These are phyloP conservation scores for Trichosporon sp. DNA, from an alignment of 1,284 basidiomycete genomes.

Conservation along the genomic window DNA sequence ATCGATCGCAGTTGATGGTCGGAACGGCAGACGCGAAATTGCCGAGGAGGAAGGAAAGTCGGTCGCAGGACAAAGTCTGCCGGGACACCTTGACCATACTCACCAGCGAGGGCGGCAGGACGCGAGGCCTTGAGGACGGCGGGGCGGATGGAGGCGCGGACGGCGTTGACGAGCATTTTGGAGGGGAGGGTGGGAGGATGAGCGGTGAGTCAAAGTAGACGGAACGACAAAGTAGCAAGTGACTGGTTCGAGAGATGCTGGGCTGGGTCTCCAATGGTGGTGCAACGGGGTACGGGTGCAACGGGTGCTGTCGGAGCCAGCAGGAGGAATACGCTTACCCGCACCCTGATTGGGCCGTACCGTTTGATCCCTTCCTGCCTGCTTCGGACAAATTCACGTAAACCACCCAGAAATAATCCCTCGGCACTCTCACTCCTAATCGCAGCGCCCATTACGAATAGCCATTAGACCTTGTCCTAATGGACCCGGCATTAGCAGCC, in stretches of 20 bases:
- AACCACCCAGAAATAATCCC: not conserved
- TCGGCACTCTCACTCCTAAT: not conserved
- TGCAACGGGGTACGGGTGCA: not conserved
- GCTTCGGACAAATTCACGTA: not conserved
- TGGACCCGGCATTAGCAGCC: not conserved
- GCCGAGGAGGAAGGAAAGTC: not conserved
- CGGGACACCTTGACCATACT: not conserved
- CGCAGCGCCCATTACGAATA: not conserved
- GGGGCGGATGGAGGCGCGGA: constrained; percentile 4
- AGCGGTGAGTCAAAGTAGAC: constrained; percentile 3
- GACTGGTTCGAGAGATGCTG: not conserved
- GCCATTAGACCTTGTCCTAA: not conserved
- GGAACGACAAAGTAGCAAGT: not conserved
- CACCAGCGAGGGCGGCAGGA: constrained; percentile 1
- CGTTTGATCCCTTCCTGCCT: not conserved
- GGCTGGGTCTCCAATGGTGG: not conserved
- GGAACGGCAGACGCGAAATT: not conserved
- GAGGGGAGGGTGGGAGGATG: not conserved
- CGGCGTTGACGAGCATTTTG: constrained; percentile 4
- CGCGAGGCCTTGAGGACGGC: constrained; percentile 3
- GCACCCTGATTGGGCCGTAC: not conserved
- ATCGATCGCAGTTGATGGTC: not conserved
- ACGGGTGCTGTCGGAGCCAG: constrained; percentile 3
- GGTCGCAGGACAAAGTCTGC: not conserved
- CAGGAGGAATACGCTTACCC: constrained; percentile 1